Evolutionary conservation across 495 filamentous ascomycete species (phyloP).

Genomic region (Trichoderma virens): DNA sequence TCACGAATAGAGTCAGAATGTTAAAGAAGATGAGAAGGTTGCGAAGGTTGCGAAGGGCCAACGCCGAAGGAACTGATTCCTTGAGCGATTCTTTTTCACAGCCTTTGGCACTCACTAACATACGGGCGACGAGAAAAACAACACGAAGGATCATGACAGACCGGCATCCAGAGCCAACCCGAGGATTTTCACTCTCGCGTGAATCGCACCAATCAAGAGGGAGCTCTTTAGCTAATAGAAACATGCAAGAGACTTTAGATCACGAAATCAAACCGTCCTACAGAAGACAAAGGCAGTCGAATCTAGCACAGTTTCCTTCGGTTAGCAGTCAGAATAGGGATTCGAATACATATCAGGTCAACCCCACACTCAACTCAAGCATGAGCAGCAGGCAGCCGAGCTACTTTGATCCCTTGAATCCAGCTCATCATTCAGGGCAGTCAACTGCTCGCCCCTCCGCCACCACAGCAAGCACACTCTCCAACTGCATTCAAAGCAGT

Average conservation of each 20-base stretch:
- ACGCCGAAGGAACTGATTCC: background rate
- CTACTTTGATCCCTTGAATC: background rate
- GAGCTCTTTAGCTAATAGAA: too few relatives aligned
- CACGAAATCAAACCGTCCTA: too few relatives aligned
- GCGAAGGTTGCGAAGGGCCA: background rate
- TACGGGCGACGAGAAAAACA: too few relatives aligned
- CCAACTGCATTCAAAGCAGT: background rate
- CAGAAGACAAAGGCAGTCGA: too few relatives aligned
- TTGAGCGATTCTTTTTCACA: background rate
- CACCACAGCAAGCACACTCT: too few relatives aligned
- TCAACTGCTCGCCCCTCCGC: background rate
- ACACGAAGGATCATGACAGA: background rate
- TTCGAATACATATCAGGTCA: background rate
- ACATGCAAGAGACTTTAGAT: too few relatives aligned
- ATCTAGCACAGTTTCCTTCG: too few relatives aligned
- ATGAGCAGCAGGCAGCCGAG: background rate
- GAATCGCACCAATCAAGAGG: too few relatives aligned
- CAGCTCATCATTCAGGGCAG: background rate
- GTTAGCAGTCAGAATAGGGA: background rate
- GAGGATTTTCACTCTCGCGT: background rate
- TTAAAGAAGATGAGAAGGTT: background rate
- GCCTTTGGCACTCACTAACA: too few relatives aligned
- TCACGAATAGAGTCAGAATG: slow-evolving; percentile 12
- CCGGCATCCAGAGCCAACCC: background rate
- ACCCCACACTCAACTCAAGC: background rate